phyloP scores from a whole-genome alignment of 768 basidiomycete genomes.

The Amanita thiersii region DNA sequence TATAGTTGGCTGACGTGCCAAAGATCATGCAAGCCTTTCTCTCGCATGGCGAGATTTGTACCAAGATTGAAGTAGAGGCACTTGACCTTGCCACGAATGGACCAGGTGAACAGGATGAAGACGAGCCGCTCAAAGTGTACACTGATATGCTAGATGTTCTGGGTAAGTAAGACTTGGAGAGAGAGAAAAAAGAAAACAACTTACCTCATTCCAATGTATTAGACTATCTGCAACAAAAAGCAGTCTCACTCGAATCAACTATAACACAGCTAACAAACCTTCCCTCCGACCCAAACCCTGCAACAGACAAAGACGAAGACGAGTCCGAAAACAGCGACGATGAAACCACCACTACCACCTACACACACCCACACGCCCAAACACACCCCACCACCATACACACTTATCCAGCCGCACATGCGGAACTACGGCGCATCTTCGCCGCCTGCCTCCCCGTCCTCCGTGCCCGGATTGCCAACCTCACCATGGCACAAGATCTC shows the following conservation, averaged over 20 bases:
- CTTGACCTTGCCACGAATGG: conserved; percentile 29
- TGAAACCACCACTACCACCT: neutral
- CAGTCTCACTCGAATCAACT: conserved; percentile 17
- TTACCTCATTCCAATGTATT: neutral
- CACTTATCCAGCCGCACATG: conserved; percentile 20
- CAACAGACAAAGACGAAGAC: neutral
- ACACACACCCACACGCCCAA: neutral
- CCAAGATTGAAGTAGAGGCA: conserved; percentile 32
- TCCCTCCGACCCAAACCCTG: neutral
- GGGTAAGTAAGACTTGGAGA: conserved; percentile 19
- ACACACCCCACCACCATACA: conserved; percentile 3
- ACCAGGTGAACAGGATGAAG: conserved; percentile 21
- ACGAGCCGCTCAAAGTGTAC: conserved; percentile 32
- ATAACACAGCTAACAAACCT: conserved; percentile 16
- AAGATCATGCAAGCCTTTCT: conserved; percentile 40
- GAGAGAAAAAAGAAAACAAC: neutral
- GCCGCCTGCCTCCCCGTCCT: conserved; percentile 40
- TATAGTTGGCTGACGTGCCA: conserved; percentile 40
- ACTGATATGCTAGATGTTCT: conserved; percentile 33
- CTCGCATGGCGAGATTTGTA: conserved; percentile 35
- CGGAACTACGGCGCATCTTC: conserved; percentile 34
- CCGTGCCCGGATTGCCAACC: conserved; percentile 35
- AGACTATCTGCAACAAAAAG: conserved; percentile 18
- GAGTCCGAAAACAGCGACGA: conserved; percentile 2
- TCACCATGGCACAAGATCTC: conserved; percentile 40